These are phyloP conservation scores for Trichoderma oligosporum DNA, from an alignment of 2,329 filamentous ascomycete genomes.

Conservation along the genomic window DNA sequence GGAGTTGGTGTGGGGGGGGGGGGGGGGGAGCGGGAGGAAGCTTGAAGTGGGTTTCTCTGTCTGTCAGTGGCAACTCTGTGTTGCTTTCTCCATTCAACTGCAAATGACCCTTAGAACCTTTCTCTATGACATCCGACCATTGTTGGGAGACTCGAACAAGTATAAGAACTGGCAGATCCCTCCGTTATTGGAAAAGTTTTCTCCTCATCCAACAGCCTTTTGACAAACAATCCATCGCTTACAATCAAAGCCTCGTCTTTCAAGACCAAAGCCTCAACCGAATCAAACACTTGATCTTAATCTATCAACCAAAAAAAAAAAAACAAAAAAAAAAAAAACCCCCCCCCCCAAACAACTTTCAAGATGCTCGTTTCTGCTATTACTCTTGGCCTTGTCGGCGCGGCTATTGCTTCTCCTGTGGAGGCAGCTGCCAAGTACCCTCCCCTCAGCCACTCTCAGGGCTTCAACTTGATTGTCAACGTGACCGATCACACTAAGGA, in stretches of 20 bases:
- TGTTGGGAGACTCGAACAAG: not conserved
- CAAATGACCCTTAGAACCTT: too few relatives aligned
- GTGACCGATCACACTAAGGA: constrained; percentile 37
- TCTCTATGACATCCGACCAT: not conserved
- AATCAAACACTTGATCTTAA: not conserved
- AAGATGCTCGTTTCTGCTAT: constrained; percentile 21
- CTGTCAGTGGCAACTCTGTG: too few relatives aligned
- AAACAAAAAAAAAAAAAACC: too few relatives aligned
- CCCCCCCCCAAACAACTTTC: too few relatives aligned
- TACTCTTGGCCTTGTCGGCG: constrained; percentile 22
- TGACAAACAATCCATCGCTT: not conserved
- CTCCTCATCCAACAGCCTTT: constrained; percentile 2
- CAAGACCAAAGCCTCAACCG: not conserved
- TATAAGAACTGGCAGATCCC: not conserved
- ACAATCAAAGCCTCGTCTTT: not conserved
- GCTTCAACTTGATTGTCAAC: constrained; percentile 42
- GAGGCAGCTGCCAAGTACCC: constrained; percentile 10
- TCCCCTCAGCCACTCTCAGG: constrained; percentile 21
- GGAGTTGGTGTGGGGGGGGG: too few relatives aligned
- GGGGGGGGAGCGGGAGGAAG: too few relatives aligned
- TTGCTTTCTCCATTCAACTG: too few relatives aligned
- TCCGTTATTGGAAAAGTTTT: not conserved
- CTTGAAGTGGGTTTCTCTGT: too few relatives aligned
- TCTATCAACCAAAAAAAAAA: not conserved
- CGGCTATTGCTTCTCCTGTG: constrained; percentile 24